A percentile compares a stretch with the other conserved stretches of the same genome.
These are phyloP conservation scores for Penicillium nordicum DNA, from an alignment of 2,329 filamentous ascomycete genomes.

Conservation along the genomic window DNA sequence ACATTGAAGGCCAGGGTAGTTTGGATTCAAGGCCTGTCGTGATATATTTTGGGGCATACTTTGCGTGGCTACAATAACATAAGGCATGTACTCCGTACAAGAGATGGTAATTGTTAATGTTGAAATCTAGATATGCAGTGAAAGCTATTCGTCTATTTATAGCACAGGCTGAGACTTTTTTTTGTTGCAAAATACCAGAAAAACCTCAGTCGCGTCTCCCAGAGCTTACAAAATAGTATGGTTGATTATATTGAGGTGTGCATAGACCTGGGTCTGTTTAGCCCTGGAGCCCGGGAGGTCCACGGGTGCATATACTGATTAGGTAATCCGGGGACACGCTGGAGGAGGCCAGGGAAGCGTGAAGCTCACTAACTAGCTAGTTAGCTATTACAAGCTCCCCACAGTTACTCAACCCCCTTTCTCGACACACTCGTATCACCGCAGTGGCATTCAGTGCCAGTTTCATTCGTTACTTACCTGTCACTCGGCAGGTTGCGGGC, in stretches of 20 bases:
- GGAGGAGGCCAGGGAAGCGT: background rate
- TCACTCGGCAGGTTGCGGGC: background rate
- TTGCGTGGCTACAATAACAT: too few species aligned
- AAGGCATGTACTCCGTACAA: too few species aligned
- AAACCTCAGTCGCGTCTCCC: too few species aligned
- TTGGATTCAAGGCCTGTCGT: too few species aligned
- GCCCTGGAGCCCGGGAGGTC: background rate
- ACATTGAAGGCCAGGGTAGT: too few species aligned
- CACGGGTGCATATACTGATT: background rate
- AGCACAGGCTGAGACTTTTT: too few species aligned
- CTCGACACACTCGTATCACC: background rate
- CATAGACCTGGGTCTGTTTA: background rate
- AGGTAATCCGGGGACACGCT: conserved; percentile 1
- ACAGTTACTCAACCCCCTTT: background rate
- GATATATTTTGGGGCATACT: too few species aligned
- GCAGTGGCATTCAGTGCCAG: conserved; percentile 26
- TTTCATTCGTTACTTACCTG: conserved; percentile 27
- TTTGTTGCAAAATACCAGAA: too few species aligned
- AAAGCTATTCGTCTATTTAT: too few species aligned
- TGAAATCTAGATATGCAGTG: too few species aligned
- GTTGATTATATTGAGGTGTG: background rate
- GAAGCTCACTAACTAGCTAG: background rate
- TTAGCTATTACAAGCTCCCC: background rate
- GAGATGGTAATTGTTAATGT: too few species aligned
- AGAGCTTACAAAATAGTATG: background rate